Percentiles rank a stretch among this genome's conserved stretches.
Evolutionary conservation across 208 protist species (phyloP).

Genomic region (Trypanosoma lewisi): DNA sequence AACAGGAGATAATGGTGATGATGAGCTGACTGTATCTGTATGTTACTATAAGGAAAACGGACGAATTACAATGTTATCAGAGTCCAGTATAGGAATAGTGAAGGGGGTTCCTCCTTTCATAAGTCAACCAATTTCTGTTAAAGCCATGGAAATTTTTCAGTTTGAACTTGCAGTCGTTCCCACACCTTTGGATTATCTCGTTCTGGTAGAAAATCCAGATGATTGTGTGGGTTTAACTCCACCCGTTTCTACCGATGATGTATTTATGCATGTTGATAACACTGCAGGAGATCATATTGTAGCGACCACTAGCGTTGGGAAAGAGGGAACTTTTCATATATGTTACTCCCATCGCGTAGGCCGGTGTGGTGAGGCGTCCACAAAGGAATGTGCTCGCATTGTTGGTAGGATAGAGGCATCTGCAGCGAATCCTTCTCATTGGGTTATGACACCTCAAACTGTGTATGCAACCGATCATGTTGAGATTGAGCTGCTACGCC

Average conservation of each 20-base stretch:
- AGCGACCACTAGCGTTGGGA: slow-evolving; percentile 50
- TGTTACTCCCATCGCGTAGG: slow-evolving; percentile 70
- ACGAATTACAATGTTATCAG: slow-evolving; percentile 34
- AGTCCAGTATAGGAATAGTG: slow-evolving; percentile 36
- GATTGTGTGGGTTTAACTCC: slow-evolving; percentile 41
- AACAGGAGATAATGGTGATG: background rate
- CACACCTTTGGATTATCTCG: slow-evolving; percentile 56
- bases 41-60: slow-evolving; percentile 54
- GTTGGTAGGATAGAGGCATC: slow-evolving; percentile 60
- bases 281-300: background rate
- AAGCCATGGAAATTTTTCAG: slow-evolving; percentile 39
- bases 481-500: slow-evolving; percentile 34
- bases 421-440: slow-evolving; percentile 42
- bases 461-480: slow-evolving; percentile 51
- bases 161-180: slow-evolving; percentile 45
- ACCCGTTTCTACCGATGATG: slow-evolving; percentile 2
- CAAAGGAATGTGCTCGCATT: slow-evolving; percentile 68
- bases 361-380: slow-evolving; percentile 29
- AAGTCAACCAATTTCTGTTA: slow-evolving; percentile 13
- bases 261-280: slow-evolving; percentile 7
- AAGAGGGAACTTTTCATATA: slow-evolving; percentile 63
- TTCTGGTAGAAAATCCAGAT: slow-evolving; percentile 41
- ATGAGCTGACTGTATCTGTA: slow-evolving; percentile 41
- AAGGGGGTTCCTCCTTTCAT: slow-evolving; percentile 49
- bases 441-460: slow-evolving; percentile 46